Evolutionary conservation across 2,329 filamentous ascomycete genomes (phyloP), one percentile per base, ranked within the genome.

Genomic region (Paecilomyces variotii): DNA sequence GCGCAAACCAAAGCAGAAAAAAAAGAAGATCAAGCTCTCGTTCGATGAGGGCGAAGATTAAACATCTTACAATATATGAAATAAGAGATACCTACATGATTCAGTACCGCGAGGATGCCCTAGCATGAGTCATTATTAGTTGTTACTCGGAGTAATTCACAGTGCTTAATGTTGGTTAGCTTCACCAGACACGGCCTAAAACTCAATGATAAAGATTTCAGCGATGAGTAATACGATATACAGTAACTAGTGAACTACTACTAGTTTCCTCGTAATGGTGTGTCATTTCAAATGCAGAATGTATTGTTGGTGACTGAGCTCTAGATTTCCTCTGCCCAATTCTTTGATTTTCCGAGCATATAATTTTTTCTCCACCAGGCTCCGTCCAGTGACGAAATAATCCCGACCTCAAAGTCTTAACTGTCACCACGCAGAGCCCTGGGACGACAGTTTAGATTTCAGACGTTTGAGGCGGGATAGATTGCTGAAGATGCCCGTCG

Each of bases 401-500:
- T 52, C 25, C 39, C n/a, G 39, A 45, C 39, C 39, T 45, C n/a
- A 6, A 19, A 45, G 39, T 24, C 39, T 45, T 45, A 19, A 19
- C 39, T 19, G 19, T 45, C 39, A 10, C 39, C 5, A 45, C 39
- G 39, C 39, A 45, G 19, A 19, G n/a, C 39, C 39, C 39, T 55
- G 32, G 45, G 19, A 55, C 34, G 24, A 7, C 24, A n/a, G 55
- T 51, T 53, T 28, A 35, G 25, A 52, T 49, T 55, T 25, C 53
- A 57, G 56, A 59, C 56, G 56, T 60, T 61, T 56, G 32, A 50
- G 12, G 9, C 55, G 57, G 62, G 59, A 54, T 52, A 61, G 63
- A 57, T 53, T 53, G 54, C 28, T 60, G 76, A 83, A 70, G 60
- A 99, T 99, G 94, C 93, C 94, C 64, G 87, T 97, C 65, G 91